These are phyloP conservation scores for Syzygium jambos DNA, from an alignment of 345 rosid species.

Conservation along the genomic window DNA sequence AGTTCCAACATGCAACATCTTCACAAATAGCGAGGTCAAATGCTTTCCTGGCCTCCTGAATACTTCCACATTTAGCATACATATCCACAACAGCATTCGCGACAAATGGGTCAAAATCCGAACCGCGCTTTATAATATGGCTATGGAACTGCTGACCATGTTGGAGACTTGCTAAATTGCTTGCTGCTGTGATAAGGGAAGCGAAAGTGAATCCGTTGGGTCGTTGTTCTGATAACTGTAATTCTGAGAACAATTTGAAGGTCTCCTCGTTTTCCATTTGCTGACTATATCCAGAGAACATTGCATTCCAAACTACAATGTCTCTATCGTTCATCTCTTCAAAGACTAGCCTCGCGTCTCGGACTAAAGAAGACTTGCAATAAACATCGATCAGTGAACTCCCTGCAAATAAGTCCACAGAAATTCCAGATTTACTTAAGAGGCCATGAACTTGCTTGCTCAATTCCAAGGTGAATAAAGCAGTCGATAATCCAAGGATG, in stretches of 20 bases:
- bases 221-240: slow-evolving; percentile 36
- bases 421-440: slow-evolving; percentile 43
- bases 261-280: slow-evolving; percentile 58
- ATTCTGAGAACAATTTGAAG: slow-evolving; percentile 36
- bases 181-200: slow-evolving; percentile 50
- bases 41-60: slow-evolving; percentile 41
- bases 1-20: slow-evolving; percentile 65
- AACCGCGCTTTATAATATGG: slow-evolving; percentile 35
- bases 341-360: slow-evolving; percentile 55
- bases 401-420: slow-evolving; percentile 35
- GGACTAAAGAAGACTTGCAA: slow-evolving; percentile 42
- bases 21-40: slow-evolving; percentile 27
- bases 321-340: slow-evolving; percentile 57
- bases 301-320: slow-evolving; percentile 73
- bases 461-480: slow-evolving; percentile 32
- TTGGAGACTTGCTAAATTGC: slow-evolving; percentile 56
- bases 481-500: slow-evolving; percentile 56
- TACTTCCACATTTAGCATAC: slow-evolving; percentile 78
- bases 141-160: slow-evolving; percentile 60
- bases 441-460: slow-evolving; percentile 66
- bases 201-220: slow-evolving; percentile 60
- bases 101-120: slow-evolving; percentile 40
- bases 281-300: slow-evolving; percentile 59
- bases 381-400: slow-evolving; percentile 65
- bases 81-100: slow-evolving; percentile 58